Evolutionary conservation across 2,329 filamentous ascomycete genomes (phyloP).

Genomic region (Aureobasidium sp.): DNA sequence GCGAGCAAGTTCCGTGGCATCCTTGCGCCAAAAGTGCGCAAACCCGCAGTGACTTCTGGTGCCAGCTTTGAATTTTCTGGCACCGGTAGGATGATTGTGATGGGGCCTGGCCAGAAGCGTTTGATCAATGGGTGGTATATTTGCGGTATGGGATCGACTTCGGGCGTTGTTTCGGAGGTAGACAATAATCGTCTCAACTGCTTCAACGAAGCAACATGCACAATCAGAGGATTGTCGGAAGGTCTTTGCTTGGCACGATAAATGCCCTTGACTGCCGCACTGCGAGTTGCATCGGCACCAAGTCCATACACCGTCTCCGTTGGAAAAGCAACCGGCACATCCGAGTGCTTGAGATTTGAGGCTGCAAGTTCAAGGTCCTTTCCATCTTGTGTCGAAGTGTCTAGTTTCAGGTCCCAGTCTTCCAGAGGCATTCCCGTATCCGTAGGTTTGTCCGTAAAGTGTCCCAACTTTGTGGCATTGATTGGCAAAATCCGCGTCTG

Average conservation of each 20-base stretch:
- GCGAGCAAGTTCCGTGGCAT: slow-evolving; percentile 86
- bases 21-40: slow-evolving; percentile 78
- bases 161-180: slow-evolving; percentile 21
- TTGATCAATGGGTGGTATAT: slow-evolving; percentile 74
- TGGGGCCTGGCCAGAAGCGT: slow-evolving; percentile 86
- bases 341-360: slow-evolving; percentile 54
- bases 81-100: slow-evolving; percentile 83
- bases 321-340: slow-evolving; percentile 84
- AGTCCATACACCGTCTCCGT: slow-evolving; percentile 97
- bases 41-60: slow-evolving; percentile 82
- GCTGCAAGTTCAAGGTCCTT: slow-evolving; percentile 59
- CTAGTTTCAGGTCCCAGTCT: slow-evolving; percentile 26
- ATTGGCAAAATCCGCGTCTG: slow-evolving; percentile 35
- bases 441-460: slow-evolving; percentile 25
- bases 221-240: slow-evolving; percentile 90
- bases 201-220: slow-evolving; percentile 75
- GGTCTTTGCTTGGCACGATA: slow-evolving; percentile 86
- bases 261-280: slow-evolving; percentile 78
- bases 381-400: slow-evolving; percentile 37
- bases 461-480: slow-evolving; percentile 35
- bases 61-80: slow-evolving; percentile 65
- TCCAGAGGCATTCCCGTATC: slow-evolving; percentile 29
- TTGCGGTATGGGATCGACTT: slow-evolving; percentile 52
- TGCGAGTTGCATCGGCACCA: slow-evolving; percentile 89
- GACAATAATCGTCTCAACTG: slow-evolving; percentile 63